Base-by-base conservation (phyloP, 495 filamentous ascomycete genomes). In the Entonaema liquescens region DNA sequence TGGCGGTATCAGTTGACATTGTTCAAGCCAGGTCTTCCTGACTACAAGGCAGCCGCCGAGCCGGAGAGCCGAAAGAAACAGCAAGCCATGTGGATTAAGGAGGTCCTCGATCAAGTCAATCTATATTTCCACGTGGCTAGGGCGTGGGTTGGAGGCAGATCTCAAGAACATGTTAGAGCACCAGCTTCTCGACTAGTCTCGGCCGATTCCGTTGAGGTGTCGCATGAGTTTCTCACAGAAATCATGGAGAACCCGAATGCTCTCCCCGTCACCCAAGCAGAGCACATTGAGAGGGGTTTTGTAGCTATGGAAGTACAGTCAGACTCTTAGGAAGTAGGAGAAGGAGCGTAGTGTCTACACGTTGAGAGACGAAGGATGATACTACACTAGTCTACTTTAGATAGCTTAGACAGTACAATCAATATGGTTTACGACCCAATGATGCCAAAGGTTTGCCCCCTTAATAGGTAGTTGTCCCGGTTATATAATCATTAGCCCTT, bases 181-280 rank as follows among this genome's bases (percentile, higher is more conserved):
- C 59, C 47, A 6, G 6, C 15, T 9, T 21, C n/a, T 1, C 65
- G 70, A 6, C 11, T 15, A 2, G 47, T 52, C 21, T n/a, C n/a
- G 8, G 52, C 70, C 0, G 70, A 72, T 17, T 65, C 65, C 1
- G 70, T 72, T 6, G 65, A 72, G 9, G 2, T 31, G 3, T 65
- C 70, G 6, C 8, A 38, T 21, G 65, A 68, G 50, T 49, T 72
- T 8, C 65, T 72, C 28, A 28, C 23, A 17, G 60, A 68, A 31
- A 50, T 68, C 17, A 60, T 68, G 47, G 12, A n/a, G 6, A 11
- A 25, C 23, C 25, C 19, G 3, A 23, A 12, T 2, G 17, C 53
- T 0, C 12, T 71, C 5, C 68, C 68, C 2, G 23, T 36, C 8
- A 66, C 38, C 3, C 0, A 11, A 0, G 0, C 7, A 12, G 19